Conservation (phyloP, 1,284 basidiomycete genomes). For the Irpex sp. region DNA sequence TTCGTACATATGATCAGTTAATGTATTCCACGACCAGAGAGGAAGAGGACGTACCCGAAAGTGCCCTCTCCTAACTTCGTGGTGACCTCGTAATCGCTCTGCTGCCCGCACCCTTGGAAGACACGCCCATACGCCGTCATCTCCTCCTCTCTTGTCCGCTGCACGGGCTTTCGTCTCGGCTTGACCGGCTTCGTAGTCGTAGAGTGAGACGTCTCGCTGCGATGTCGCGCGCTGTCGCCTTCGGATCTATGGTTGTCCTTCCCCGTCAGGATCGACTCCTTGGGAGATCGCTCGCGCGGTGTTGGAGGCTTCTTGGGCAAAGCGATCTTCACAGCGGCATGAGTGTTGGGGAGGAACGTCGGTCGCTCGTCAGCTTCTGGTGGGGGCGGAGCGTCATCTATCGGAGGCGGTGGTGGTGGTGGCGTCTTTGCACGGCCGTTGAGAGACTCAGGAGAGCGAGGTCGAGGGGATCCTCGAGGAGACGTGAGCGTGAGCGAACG, state of each 20-base stretch:
- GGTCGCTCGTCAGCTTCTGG: constrained; percentile 4
- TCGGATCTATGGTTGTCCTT: constrained; percentile 5
- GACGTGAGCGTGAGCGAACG: not conserved
- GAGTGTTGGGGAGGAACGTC: constrained; percentile 30
- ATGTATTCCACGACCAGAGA: not conserved
- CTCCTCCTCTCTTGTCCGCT: constrained; percentile 67
- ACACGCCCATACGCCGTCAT: constrained; percentile 56
- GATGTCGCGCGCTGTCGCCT: constrained; percentile 8
- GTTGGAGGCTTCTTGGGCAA: constrained; percentile 40
- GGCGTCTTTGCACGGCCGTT: not conserved
- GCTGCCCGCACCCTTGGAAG: constrained; percentile 75
- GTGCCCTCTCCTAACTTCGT: constrained; percentile 93
- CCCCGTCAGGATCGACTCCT: constrained; percentile 31
- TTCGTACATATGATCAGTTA: not conserved
- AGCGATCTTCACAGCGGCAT: constrained; percentile 32
- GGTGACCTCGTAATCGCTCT: constrained; percentile 77
- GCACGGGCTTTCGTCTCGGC: constrained; percentile 31
- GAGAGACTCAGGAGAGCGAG: not conserved
- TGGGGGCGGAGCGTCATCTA: not conserved
- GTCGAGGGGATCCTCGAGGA: not conserved
- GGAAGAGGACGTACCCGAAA: constrained; percentile 59
- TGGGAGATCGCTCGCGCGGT: constrained; percentile 41
- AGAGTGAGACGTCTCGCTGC: constrained; percentile 1
- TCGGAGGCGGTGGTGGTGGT: not conserved
- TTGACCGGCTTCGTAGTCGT: constrained; percentile 6